phyloP scores from a whole-genome alignment of 2,329 filamentous ascomycete genomes.

The Cladosporium sp. region DNA sequence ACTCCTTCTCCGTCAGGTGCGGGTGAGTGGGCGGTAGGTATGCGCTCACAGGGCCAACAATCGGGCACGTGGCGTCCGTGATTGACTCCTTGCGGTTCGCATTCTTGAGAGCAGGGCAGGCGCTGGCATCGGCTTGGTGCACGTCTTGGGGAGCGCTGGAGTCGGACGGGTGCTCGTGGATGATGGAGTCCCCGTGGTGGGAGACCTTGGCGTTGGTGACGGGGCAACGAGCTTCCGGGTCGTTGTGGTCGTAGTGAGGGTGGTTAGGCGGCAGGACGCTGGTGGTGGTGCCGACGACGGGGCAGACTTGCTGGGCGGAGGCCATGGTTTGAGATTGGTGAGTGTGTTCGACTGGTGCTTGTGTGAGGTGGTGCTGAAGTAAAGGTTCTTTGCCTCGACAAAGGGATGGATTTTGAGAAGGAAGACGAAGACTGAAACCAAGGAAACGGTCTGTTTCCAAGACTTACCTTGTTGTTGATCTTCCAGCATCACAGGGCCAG shows the following conservation, averaged over 20 bases:
- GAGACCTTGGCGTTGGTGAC: conserved; percentile 40
- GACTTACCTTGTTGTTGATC: neutral
- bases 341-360: neutral
- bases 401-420: neutral
- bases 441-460: neutral
- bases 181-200: conserved; percentile 36
- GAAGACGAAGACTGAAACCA: neutral
- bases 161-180: conserved; percentile 36
- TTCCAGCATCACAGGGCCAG: conserved; percentile 1
- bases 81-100: conserved; percentile 34
- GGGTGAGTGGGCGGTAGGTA: conserved; percentile 40
- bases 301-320: conserved; percentile 13
- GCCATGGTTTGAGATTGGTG: conserved; percentile 1
- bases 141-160: conserved; percentile 21
- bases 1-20: conserved; percentile 32
- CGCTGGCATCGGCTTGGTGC: conserved; percentile 29
- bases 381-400: neutral
- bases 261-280: conserved; percentile 12
- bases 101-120: conserved; percentile 38
- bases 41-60: conserved; percentile 36
- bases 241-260: conserved; percentile 28
- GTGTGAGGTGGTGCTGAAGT: neutral
- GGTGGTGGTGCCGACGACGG: conserved; percentile 14
- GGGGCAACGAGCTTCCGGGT: conserved; percentile 40
- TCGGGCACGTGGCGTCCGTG: conserved; percentile 39